Base-by-base conservation (phyloP, 2,329 filamentous ascomycete species). In the Fusarium torulosum region DNA sequence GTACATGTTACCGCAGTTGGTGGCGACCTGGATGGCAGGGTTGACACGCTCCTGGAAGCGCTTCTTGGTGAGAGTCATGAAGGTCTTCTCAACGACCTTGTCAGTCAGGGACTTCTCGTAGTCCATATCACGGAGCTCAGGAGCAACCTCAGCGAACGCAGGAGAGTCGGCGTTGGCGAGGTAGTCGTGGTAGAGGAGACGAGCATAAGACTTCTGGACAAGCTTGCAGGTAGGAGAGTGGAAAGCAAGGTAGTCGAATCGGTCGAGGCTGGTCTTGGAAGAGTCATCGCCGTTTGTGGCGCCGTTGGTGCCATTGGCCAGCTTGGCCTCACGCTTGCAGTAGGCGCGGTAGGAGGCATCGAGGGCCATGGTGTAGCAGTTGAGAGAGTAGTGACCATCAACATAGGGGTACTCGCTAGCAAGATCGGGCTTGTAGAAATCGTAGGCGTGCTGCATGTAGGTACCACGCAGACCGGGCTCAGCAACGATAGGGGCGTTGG, bases 381-480 rank as follows among this genome's bases (percentile, higher is more conserved):
- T 90, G 78, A 94, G 79, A 47, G 92, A 95, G 85, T 89, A 94
- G 79, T 94, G 91, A 63, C 92, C 92, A 74, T 95, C 92, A 59
- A 95, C 92, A 76, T 92, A 90, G 68, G 92, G 92, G 83, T 95
- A 95, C 82, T 95, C 92, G 86, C 90, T 93, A 75, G 91, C 91
- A 71, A 95, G 84, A 80, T 95, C 92, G 75, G 92, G 91, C 89
- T 95, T 95, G 88, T 93, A 95, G 80, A 95, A 95, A 80, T 95
- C 92, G 80, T 95, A 96, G 74, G 90, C 90, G 82, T 95, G 92
- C 79, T 90, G 85, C 89, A 94, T 90, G 84, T 92, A 93, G 74
- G 85, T 90, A 77, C 90, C 92, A 75, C 92, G 90, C 76, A 94
- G 87, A 77, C 92, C 92, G 51, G 92, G 88, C 82, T 95, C 92